Conservation (phyloP, 768 basidiomycete genomes). For the Favolaschia claudopus region DNA sequence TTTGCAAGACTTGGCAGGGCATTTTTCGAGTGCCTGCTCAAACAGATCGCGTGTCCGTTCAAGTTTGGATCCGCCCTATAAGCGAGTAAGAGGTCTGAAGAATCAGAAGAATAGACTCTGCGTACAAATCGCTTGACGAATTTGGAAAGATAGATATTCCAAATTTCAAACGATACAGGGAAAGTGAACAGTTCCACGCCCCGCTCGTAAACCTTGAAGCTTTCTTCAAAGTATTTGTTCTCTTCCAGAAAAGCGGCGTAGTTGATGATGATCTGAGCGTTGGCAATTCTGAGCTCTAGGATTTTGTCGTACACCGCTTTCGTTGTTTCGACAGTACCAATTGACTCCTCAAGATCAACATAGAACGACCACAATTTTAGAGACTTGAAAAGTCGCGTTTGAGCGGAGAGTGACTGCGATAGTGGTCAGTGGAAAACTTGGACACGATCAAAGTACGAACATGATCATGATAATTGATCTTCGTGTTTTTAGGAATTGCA, state of each 20-base stretch:
- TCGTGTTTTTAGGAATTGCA: slow-evolving; percentile 87
- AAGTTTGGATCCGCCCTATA: slow-evolving; percentile 88
- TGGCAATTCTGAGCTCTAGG: slow-evolving; percentile 94
- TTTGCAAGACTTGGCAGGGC: slow-evolving; percentile 94
- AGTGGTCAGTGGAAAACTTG: neutral
- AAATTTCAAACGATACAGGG: slow-evolving; percentile 97
- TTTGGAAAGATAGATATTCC: slow-evolving; percentile 98
- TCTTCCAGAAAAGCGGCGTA: slow-evolving; percentile 97
- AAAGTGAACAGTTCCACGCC: slow-evolving; percentile 98
- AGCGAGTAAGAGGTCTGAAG: neutral
- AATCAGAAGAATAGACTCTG: slow-evolving; percentile 20
- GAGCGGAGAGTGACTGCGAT: slow-evolving; percentile 78
- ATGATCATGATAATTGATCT: slow-evolving; percentile 95
- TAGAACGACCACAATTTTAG: slow-evolving; percentile 99
- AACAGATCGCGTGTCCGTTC: slow-evolving; percentile 98
- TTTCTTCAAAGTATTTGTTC: slow-evolving; percentile 97
- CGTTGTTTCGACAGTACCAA: slow-evolving; percentile 90
- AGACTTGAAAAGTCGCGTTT: slow-evolving; percentile 94
- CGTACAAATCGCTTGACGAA: slow-evolving; percentile 95
- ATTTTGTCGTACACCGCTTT: slow-evolving; percentile 97
- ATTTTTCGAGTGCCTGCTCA: slow-evolving; percentile 97
- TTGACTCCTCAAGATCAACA: slow-evolving; percentile 96
- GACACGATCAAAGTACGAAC: slow-evolving; percentile 49
- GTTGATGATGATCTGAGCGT: slow-evolving; percentile 97
- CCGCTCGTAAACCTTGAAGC: slow-evolving; percentile 98